Conservation (phyloP, 208 protist genomes). For the Leptomonas pyrrhocoris region DNA sequence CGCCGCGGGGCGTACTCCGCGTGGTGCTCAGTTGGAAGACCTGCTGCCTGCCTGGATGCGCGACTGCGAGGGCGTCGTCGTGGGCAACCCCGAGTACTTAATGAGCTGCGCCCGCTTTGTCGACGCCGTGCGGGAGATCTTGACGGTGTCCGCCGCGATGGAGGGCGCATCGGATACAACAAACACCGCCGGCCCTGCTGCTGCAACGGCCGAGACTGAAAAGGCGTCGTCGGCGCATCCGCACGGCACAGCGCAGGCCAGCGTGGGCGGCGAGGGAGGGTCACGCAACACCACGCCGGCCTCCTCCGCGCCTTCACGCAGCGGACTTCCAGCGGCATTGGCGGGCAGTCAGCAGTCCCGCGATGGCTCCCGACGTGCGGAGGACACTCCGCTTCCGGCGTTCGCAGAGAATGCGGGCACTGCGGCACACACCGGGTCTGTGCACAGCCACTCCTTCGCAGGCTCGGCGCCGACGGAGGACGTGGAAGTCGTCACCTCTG, state of each 20-base stretch:
- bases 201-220: background rate
- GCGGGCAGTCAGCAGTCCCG: background rate
- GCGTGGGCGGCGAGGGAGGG: background rate
- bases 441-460: background rate
- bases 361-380: background rate
- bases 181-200: background rate
- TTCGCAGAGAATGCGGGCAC: background rate
- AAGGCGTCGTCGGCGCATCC: background rate
- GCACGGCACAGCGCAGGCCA: slow-evolving; percentile 4
- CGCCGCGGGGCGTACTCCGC: background rate
- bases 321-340: background rate
- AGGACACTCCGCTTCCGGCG: slow-evolving; percentile 1
- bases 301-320: slow-evolving; percentile 1
- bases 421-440: background rate
- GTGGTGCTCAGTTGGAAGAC: background rate
- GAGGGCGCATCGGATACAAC: background rate
- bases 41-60: slow-evolving; percentile 20
- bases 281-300: slow-evolving; percentile 8
- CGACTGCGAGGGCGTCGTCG: slow-evolving; percentile 15
- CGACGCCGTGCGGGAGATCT: slow-evolving; percentile 20
- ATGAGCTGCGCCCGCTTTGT: slow-evolving; percentile 21
- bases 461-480: background rate
- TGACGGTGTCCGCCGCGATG: slow-evolving; percentile 4
- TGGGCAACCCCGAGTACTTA: slow-evolving; percentile 14
- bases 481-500: background rate